These are phyloP conservation scores for Exophiala alcalophila DNA, from an alignment of 2,329 filamentous ascomycete genomes.

Conservation along the genomic window DNA sequence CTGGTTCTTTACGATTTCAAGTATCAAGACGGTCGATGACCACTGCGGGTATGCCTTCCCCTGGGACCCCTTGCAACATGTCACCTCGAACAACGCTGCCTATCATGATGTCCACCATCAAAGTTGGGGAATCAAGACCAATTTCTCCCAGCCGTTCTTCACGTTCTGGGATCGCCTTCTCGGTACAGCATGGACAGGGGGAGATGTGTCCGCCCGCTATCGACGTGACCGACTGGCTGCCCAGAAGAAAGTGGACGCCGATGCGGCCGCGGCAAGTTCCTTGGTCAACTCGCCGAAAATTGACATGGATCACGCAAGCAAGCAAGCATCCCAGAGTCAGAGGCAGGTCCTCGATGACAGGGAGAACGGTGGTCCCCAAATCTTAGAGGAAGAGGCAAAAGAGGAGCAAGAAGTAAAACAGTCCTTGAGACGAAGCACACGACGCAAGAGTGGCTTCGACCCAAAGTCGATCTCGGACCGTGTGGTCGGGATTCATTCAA, in stretches of 20 bases:
- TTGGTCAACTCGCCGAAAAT: conserved; percentile 31
- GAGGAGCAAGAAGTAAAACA: conserved; percentile 39
- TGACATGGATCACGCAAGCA: conserved; percentile 34
- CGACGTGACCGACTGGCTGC: conserved; percentile 55
- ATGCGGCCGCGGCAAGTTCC: conserved; percentile 36
- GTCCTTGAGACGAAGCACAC: conserved; percentile 26
- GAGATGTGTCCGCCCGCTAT: conserved; percentile 58
- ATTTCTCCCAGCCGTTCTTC: conserved; percentile 60
- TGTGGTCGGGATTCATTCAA: conserved; percentile 31
- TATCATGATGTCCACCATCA: conserved; percentile 99
- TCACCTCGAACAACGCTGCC: conserved; percentile 90
- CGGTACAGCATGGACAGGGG: conserved; percentile 78
- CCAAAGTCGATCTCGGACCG: conserved; percentile 33
- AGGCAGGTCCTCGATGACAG: conserved; percentile 43
- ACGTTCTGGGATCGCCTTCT: conserved; percentile 88
- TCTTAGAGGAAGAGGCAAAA: conserved; percentile 40
- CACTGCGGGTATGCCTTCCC: conserved; percentile 96
- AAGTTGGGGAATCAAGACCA: conserved; percentile 90
- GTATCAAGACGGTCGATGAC: conserved; percentile 95
- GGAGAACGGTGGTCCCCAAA: conserved; percentile 36
- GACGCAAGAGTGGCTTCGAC: conserved; percentile 33
- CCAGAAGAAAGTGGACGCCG: conserved; percentile 55
- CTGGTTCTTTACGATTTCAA: conserved; percentile 82
- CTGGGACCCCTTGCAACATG: conserved; percentile 86
- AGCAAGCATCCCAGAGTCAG: conserved; percentile 40